These are phyloP conservation scores for Neoscytalidium dimidiatum DNA, from an alignment of 2,329 filamentous ascomycete species.

Conservation along the genomic window DNA sequence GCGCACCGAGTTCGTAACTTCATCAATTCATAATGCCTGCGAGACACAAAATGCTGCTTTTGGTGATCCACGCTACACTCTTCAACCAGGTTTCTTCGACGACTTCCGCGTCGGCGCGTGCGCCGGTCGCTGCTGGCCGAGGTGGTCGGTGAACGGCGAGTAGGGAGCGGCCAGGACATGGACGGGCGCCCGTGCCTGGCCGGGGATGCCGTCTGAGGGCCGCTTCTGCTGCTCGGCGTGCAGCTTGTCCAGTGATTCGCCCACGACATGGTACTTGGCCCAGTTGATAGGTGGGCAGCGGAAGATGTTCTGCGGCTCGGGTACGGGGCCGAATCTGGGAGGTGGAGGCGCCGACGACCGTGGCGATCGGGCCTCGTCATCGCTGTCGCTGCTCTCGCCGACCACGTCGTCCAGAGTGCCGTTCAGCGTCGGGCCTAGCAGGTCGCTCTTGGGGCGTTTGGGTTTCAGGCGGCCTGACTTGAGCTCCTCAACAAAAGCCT, in stretches of 20 bases:
- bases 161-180: constrained; percentile 61
- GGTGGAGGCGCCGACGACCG: constrained; percentile 8
- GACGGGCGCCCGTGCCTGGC: constrained; percentile 42
- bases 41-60: neutral
- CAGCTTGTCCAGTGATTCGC: constrained; percentile 78
- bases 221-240: constrained; percentile 75
- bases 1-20: constrained; percentile 1
- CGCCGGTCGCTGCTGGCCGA: constrained; percentile 30
- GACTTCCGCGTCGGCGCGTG: constrained; percentile 27
- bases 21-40: constrained; percentile 6
- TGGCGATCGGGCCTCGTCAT: constrained; percentile 21
- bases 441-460: constrained; percentile 30
- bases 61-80: neutral
- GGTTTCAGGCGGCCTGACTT: constrained; percentile 55
- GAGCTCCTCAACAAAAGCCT: constrained; percentile 71
- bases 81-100: constrained; percentile 35
- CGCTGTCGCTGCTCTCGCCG: constrained; percentile 23
- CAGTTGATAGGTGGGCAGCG: constrained; percentile 91
- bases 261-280: constrained; percentile 90
- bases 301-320: constrained; percentile 77
- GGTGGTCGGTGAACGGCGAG: constrained; percentile 58
- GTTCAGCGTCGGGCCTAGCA: constrained; percentile 40
- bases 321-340: constrained; percentile 64
- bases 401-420: constrained; percentile 35
- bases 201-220: constrained; percentile 47